phyloP scores from a whole-genome alignment of 2,329 filamentous ascomycete species.

The Juglanconis juglandina region DNA sequence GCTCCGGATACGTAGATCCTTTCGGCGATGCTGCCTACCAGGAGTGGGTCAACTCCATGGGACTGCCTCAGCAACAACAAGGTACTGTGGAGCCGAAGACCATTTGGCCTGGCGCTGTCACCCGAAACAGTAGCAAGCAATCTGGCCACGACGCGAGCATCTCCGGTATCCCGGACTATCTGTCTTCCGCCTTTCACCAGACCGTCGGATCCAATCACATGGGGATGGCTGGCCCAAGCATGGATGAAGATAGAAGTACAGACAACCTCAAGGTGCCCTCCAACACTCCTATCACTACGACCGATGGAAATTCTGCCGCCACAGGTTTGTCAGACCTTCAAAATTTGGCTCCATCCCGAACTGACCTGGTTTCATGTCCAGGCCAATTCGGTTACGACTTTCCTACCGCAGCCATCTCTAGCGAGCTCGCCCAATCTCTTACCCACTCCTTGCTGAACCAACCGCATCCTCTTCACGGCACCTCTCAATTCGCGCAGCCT shows the following conservation, averaged over 20 bases:
- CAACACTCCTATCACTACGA: slow-evolving; percentile 37
- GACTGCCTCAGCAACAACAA: slow-evolving; percentile 2
- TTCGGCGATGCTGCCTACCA: slow-evolving; percentile 25
- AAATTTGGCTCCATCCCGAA: neutral
- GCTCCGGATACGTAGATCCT: slow-evolving; percentile 26
- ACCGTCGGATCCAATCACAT: slow-evolving; percentile 23
- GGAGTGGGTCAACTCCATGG: slow-evolving; percentile 23
- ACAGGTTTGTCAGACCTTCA: slow-evolving; percentile 1
- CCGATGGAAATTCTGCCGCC: neutral
- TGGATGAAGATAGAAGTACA: slow-evolving; percentile 32
- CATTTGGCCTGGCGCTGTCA: slow-evolving; percentile 15
- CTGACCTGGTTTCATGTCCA: neutral
- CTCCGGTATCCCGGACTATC: slow-evolving; percentile 43
- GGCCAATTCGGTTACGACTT: slow-evolving; percentile 19
- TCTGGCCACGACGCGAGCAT: slow-evolving; percentile 40
- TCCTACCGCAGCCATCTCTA: slow-evolving; percentile 26
- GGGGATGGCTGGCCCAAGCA: slow-evolving; percentile 26
- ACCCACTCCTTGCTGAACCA: slow-evolving; percentile 49
- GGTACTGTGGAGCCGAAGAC: slow-evolving; percentile 9
- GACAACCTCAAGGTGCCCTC: slow-evolving; percentile 36
- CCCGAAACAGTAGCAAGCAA: slow-evolving; percentile 19
- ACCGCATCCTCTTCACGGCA: slow-evolving; percentile 34
- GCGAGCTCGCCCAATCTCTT: slow-evolving; percentile 40
- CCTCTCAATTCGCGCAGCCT: slow-evolving; percentile 23
- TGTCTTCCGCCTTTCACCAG: slow-evolving; percentile 19